Evolutionary conservation across 2,329 filamentous ascomycete species (phyloP).

Genomic region (Pezicula radicicola): DNA sequence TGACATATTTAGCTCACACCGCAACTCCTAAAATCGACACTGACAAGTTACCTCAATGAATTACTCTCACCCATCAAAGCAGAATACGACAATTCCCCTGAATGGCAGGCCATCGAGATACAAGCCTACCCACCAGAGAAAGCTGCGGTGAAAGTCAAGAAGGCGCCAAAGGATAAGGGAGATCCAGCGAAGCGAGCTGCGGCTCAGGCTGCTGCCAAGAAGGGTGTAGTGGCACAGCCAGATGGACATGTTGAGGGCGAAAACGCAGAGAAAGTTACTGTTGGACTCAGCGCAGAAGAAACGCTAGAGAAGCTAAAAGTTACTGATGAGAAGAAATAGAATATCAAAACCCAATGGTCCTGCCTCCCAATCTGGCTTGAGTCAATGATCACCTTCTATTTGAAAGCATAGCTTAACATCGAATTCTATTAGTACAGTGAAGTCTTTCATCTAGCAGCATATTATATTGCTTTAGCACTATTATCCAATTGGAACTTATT

Average conservation of each 20-base stretch:
- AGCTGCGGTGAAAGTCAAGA: constrained; percentile 68
- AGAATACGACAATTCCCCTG: constrained; percentile 65
- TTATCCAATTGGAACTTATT: too few relatives aligned
- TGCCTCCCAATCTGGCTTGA: not conserved
- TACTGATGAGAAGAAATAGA: constrained; percentile 17
- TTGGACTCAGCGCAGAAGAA: constrained; percentile 19
- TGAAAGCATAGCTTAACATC: not conserved
- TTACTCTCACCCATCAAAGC: constrained; percentile 76
- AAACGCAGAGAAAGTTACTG: constrained; percentile 17
- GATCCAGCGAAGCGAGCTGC: constrained; percentile 26
- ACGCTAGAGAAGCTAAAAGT: constrained; percentile 24
- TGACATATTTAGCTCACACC: constrained; percentile 63
- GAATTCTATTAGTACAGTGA: not conserved
- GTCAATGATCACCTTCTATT: not conserved
- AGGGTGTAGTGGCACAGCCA: constrained; percentile 19
- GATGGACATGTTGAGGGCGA: constrained; percentile 25
- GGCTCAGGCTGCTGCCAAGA: constrained; percentile 17
- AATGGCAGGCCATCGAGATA: constrained; percentile 76
- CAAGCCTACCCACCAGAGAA: constrained; percentile 82
- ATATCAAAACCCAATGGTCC: constrained; percentile 6
- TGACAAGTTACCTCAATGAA: constrained; percentile 68
- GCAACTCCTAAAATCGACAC: constrained; percentile 82
- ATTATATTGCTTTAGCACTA: not conserved
- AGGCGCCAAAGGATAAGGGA: constrained; percentile 52
- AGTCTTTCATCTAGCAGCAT: not conserved